Evolutionary conservation across 306 rosid species (phyloP), one percentile per base, ranked within the genome.

Genomic region (Heteromeles arbutifolia): DNA sequence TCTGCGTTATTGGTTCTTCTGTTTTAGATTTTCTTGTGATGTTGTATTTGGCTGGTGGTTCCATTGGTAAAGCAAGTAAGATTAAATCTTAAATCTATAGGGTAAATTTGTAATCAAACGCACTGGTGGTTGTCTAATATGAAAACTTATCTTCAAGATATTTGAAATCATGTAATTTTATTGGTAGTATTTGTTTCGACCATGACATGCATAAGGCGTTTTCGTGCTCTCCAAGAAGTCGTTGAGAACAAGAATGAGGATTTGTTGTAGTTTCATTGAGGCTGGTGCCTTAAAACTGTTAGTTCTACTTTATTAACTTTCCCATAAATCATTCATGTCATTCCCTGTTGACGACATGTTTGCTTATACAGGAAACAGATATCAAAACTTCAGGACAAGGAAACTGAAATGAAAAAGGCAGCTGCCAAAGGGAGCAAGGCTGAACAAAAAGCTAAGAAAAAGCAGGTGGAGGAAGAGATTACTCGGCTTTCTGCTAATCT

Each of bases 351-450:
- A 77, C 65, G 78, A 79, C 70, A 19, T 43, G 5, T 34, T 7
- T 69, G 22, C 70, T 45, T 41, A 58, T 84, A 77, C 88, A 95
- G 97, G 90, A 90, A 95, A 79, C 93, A 95, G 83, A 90, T 79
- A 74, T 86, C 91, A 28, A 81, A 80, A 63, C 80, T 95, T 80
- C 97, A 89, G 89, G 90, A 88, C 79, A 92, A 86, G 78, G 98
- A 96, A 90, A 74, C 77, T 58, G 93, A 82, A 78, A 82, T 89
- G 88, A 92, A 92, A 72, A 95, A 88, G 84, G 84, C 86, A 14
- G 96, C 99, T 13, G 97, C 97, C 41, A 89, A 82, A 82, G 97
- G 97, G 59, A 92, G 97, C 97, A 95, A 92, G 82, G 97, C 99
- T 62, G 96, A 90, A 81, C 97, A 92, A 86, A 92, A 89, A 82